Base-by-base conservation (phyloP, 345 rosid species). In the Alliaria petiolata region DNA sequence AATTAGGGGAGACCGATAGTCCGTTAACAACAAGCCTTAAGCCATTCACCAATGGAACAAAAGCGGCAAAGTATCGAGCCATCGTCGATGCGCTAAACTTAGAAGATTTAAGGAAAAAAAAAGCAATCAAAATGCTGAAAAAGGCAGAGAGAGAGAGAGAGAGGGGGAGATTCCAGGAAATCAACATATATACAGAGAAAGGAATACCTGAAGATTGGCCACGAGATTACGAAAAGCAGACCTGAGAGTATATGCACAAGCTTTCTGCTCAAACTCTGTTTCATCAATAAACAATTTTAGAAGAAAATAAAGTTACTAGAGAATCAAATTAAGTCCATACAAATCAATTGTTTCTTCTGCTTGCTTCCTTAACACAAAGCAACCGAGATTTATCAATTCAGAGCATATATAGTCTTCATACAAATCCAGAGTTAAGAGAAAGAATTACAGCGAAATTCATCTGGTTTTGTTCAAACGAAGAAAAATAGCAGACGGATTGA, bases 201-300 rank as follows among this genome's bases (percentile, higher is more conserved):
- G 19, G 35, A 15, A 25, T 75, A 89, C 98, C 97, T 90, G 88
- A 93, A 93, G 61, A 90, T 73, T 3, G 98, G 97, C 96, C 96
- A 90, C 12, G 92, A 78, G 38, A 80, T 39, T 28, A 82, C 85
- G 49, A 87, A 93, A 56, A 90, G 84, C 53, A 89, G 75, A 31
- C 98, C 98, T 3, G 98, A 90, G 22, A 85, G 67, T 57, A 90
- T 79, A 70, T 93, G 98, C 5, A 90, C 97, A 19, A 89, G 82
- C 81, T 93, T 93, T 61, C 98, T 87, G 76, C 98, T 90, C 67
- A 90, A 77, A 20, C 45, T 86, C 95, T 88, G 92, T 53, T 16
- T 17, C 55, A 33, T 25, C 33, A 20, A 14, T 45, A 11, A 62
- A 36, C 47, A 8, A n/a, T 5, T 25, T 22, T 40, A 13, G 43